Evolutionary conservation across 306 rosid species (phyloP), one percentile per base, ranked within the genome.

Genomic region (Citrullus amarus): DNA sequence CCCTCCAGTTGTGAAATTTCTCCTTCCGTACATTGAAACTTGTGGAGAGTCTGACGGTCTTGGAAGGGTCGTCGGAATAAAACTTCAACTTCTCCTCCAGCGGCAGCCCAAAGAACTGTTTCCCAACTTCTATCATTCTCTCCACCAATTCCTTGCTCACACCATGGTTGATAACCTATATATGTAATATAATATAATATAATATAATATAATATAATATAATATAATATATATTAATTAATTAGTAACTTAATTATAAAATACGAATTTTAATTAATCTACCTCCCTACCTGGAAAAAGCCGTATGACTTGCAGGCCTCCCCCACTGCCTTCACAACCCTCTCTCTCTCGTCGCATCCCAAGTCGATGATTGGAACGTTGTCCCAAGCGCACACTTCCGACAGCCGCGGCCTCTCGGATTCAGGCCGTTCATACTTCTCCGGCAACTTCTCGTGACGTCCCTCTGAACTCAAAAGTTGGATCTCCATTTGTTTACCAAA

Each of bases 1-100:
- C 99, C 57, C 99, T 92, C 99, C 98, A 96, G 43, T 96, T 96
- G 72, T 88, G 98, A 2, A 96, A 91, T 1, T 76, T 76, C 72
- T 92, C 98, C 66, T 91, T 96, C 0, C 76, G 90, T 9, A 96
- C 88, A 56, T 96, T 92, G 75, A 91, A 96, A 81, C 99, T 96
- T 0, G 99, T 92, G 0, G 98, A 96, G 1, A 96, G 71, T 56
- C 99, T 92, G 80, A 83, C 72, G 17, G 98, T 95, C 84, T 91
- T 95, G 1, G 97, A 76, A 0, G 99, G 97, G 36, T 95, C 99
- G 9, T 95, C 97, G 0, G 99, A 95, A 53, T 95, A 95, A 54
- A 96, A 30, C 76, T 96, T 96, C 85, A 96, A 12, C 72, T 96
- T 96, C 84, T 96, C 99, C 79, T 92, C 99, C 81, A 90, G 32